A percentile compares a stretch with the other conserved stretches of the same genome.
Conservation (phyloP, 2,329 filamentous ascomycete species). For the Claviceps maximensis region DNA sequence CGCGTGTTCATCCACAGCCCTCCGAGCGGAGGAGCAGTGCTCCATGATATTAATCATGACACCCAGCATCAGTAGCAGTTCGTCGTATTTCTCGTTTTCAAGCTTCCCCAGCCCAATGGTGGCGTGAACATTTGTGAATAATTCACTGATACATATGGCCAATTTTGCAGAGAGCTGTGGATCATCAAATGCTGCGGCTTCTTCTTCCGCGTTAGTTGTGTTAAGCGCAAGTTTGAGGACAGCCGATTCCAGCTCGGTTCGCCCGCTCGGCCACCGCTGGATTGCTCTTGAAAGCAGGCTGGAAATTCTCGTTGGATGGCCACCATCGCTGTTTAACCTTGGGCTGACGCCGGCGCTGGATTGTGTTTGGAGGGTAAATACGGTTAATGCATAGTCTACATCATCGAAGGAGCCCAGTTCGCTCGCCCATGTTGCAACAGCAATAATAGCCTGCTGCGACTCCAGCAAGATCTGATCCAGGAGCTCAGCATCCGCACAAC, state of each 20-base stretch:
- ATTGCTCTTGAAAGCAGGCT: constrained; percentile 18
- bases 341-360: constrained; percentile 15
- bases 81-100: constrained; percentile 44
- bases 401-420: constrained; percentile 9
- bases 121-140: constrained; percentile 34
- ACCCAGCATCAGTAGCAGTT: constrained; percentile 64
- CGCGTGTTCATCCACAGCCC: constrained; percentile 23
- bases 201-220: constrained; percentile 68
- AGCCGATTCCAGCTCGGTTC: constrained; percentile 15
- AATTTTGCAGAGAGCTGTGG: constrained; percentile 38
- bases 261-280: constrained; percentile 17
- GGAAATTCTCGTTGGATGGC: constrained; percentile 17
- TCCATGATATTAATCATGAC: constrained; percentile 82
- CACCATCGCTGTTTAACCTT: constrained; percentile 10
- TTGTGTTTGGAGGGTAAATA: constrained; percentile 25
- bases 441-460: constrained; percentile 14
- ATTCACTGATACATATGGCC: constrained; percentile 35
- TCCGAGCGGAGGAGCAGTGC: constrained; percentile 51
- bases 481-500: constrained; percentile 15
- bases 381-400: constrained; percentile 30
- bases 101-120: constrained; percentile 37
- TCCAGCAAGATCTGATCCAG: constrained; percentile 18
- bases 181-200: constrained; percentile 58
- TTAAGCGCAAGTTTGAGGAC: constrained; percentile 58
- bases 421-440: constrained; percentile 12